Base-by-base conservation (phyloP, 2,329 filamentous ascomycete species). In the Trichoderma hamatum region DNA sequence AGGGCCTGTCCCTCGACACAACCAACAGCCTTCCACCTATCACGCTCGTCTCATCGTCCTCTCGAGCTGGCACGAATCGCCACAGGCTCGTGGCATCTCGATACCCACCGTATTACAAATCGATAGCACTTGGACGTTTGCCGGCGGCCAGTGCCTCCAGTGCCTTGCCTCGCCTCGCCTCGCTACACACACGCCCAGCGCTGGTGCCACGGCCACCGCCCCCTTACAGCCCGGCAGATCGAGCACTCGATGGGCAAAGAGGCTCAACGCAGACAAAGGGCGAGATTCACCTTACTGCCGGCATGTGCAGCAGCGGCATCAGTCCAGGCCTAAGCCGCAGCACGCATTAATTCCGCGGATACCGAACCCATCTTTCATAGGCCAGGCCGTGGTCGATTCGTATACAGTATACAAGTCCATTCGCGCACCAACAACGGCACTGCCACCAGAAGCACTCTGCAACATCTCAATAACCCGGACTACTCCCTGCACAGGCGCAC, bases 161-260 rank as follows among this genome's bases (percentile, higher is more conserved):
- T 30, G 39, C 39, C 39, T 43, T 30, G 39, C 39, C 39, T 43
- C 30, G 30, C 30, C 34, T 36, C 13, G 46, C 21, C 43, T 34
- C 55, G 61, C 68, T 65, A 65, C 61, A 32, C 39, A 21, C 61
- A 65, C 68, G 30, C 67, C 67, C 61, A 62, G 39, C 28, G n/a
- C 59, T 28, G 26, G 59, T 54, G 49, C 61, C 49, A 59, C 54
- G 52, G 52, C 51, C 43, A 49, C 54, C 14, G 36, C 52, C 68
- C 60, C 68, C 60, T 65, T 65, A 52, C 66, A 63, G 56, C 58
- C 56, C 59, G 66, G 65, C 58, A 68, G 66, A 68, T 68, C 66
- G 59, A 68, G 36, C 24, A 59, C 32, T 51, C 64, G 54, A 67
- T 67, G 63, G 19, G 39, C 43, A 19, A 67, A 52, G 65, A 60